phyloP scores from a whole-genome alignment of 108 stramenopile genomes.

The Discostella stelligeroides region DNA sequence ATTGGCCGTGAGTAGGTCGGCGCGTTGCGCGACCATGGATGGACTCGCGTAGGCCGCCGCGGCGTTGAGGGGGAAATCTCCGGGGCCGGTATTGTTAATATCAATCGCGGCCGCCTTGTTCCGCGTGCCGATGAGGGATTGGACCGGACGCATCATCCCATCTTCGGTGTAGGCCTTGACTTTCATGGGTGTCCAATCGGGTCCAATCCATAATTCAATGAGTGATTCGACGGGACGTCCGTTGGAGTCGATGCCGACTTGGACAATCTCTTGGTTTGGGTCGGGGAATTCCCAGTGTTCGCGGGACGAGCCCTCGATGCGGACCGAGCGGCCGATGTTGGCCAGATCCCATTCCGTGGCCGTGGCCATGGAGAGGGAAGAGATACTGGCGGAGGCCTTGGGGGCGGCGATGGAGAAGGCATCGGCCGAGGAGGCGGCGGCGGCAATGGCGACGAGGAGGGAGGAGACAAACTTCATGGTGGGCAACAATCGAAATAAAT shows the following conservation, averaged over 20 bases:
- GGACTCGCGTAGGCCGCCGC: conserved; percentile 51
- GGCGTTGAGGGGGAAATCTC: conserved; percentile 58
- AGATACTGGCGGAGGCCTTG: conserved; percentile 5
- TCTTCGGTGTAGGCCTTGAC: conserved; percentile 63
- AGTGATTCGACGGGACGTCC: conserved; percentile 52
- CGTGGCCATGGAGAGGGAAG: conserved; percentile 21
- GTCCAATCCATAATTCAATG: conserved; percentile 60
- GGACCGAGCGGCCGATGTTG: conserved; percentile 43
- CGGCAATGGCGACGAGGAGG: conserved; percentile 37
- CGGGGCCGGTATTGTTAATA: conserved; percentile 56
- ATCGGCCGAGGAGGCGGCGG: conserved; percentile 44
- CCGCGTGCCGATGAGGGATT: conserved; percentile 54
- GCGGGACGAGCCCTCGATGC: conserved; percentile 56
- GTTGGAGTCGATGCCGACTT: conserved; percentile 56
- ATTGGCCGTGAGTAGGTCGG: conserved; percentile 51
- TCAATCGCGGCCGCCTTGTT: conserved; percentile 60
- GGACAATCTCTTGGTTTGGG: conserved; percentile 56
- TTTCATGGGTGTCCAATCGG: conserved; percentile 68
- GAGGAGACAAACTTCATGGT: conserved; percentile 50
- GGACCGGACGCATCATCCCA: conserved; percentile 57
- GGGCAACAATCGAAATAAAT: too few relatives aligned
- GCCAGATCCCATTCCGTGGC: conserved; percentile 54
- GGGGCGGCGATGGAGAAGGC: conserved; percentile 45
- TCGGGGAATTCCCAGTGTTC: conserved; percentile 60
- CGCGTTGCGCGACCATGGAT: conserved; percentile 44